These are phyloP conservation scores for Syzygium malaccense DNA, from an alignment of 441 rosid species.

Conservation along the genomic window DNA sequence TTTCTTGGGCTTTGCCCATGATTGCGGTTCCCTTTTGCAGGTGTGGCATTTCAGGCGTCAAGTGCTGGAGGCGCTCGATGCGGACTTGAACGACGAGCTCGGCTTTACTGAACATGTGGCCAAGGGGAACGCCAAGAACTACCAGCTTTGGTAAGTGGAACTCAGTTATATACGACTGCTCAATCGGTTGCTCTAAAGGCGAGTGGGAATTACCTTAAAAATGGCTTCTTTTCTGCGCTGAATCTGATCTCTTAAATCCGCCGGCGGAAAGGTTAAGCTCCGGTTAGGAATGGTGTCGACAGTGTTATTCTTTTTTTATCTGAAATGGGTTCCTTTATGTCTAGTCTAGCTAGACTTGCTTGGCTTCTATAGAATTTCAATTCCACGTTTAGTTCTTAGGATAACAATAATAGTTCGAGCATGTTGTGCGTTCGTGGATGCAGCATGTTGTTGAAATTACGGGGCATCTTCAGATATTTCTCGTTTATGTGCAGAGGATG, in stretches of 20 bases:
- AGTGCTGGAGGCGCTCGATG: slow-evolving; percentile 46
- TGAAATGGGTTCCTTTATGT: not conserved
- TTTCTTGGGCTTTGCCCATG: not conserved
- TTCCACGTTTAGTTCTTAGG: not conserved
- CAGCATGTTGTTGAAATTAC: not conserved
- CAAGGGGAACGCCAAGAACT: slow-evolving; percentile 65
- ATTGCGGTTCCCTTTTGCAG: slow-evolving; percentile 23
- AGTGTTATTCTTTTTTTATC: not conserved
- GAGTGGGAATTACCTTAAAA: not conserved
- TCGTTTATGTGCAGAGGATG: not conserved
- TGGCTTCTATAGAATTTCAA: not conserved
- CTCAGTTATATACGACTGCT: not conserved
- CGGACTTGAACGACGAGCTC: slow-evolving; percentile 47
- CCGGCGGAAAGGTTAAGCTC: not conserved
- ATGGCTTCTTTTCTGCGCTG: not conserved
- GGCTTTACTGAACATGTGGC: slow-evolving; percentile 53
- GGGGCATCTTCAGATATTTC: not conserved
- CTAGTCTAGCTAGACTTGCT: not conserved
- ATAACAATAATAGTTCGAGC: not conserved
- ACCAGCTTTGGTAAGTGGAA: slow-evolving; percentile 75
- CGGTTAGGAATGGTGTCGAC: not conserved
- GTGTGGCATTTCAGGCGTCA: slow-evolving; percentile 95
- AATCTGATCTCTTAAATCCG: not conserved
- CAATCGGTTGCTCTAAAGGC: not conserved
- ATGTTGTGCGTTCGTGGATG: not conserved